Conservation (phyloP, 495 filamentous ascomycete species). For the Aspergillus bertholletiae region DNA sequence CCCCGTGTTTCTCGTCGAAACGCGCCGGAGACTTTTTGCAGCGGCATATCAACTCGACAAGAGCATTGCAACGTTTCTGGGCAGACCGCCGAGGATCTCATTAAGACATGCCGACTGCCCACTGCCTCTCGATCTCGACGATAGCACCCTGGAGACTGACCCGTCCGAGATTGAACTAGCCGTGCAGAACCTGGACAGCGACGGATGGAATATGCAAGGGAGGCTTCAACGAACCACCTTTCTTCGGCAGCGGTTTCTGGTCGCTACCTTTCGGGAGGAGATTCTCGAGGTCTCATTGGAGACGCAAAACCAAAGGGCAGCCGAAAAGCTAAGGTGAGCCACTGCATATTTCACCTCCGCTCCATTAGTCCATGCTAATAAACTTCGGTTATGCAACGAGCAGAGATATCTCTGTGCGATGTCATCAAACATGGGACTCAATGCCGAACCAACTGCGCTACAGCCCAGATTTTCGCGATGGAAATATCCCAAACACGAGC, state of each 20-base stretch:
- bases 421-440: constrained; percentile 27
- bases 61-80: constrained; percentile 47
- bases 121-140: constrained; percentile 51
- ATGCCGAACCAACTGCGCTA: constrained; percentile 36
- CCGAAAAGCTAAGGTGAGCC: constrained; percentile 17
- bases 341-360: neutral
- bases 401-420: constrained; percentile 35
- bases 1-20: constrained; percentile 43
- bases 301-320: constrained; percentile 26
- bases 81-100: constrained; percentile 50
- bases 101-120: constrained; percentile 48
- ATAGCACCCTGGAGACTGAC: constrained; percentile 40
- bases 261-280: constrained; percentile 51
- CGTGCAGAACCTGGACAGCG: constrained; percentile 32
- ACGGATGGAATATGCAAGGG: constrained; percentile 50
- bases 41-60: constrained; percentile 49
- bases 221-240: constrained; percentile 30
- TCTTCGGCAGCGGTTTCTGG: constrained; percentile 44
- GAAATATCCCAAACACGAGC: constrained; percentile 17
- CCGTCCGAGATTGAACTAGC: constrained; percentile 28
- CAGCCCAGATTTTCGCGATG: constrained; percentile 22
- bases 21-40: constrained; percentile 47
- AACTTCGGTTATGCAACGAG: neutral
- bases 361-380: constrained; percentile 4
- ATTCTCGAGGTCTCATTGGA: constrained; percentile 53